Evolutionary conservation across 257 asterid genomes (phyloP).

Genomic region (Coffea canephora): DNA sequence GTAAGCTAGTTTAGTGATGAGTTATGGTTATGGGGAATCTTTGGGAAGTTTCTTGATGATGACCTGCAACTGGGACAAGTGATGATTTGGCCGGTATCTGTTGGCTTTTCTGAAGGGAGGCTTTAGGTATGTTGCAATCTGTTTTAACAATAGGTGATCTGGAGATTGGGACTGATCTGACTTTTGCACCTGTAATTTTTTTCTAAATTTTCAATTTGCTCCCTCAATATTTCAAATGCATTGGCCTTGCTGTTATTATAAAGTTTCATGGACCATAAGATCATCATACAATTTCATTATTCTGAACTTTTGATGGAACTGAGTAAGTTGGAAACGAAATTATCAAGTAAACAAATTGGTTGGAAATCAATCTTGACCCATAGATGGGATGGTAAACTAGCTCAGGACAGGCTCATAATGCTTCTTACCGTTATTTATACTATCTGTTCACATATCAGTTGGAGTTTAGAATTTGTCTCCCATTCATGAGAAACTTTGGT

Average conservation of each 20-base stretch:
- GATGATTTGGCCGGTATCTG: background rate
- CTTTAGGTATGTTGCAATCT: background rate
- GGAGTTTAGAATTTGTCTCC: background rate
- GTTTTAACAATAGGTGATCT: background rate
- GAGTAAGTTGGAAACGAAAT: background rate
- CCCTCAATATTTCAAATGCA: background rate
- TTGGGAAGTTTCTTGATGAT: conserved; percentile 2
- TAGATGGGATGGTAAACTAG: background rate
- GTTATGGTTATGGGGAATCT: background rate
- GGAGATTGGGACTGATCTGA: background rate
- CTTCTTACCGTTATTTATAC: background rate
- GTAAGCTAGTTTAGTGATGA: background rate
- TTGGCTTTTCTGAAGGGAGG: background rate
- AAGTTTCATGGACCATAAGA: background rate
- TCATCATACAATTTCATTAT: background rate
- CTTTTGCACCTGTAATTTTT: background rate
- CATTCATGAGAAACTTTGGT: background rate
- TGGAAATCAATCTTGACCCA: background rate
- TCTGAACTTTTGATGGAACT: background rate
- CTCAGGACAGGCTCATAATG: background rate
- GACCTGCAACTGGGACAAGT: background rate
- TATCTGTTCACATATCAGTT: background rate
- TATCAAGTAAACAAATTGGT: background rate
- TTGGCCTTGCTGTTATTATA: background rate
- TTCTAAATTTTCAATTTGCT: background rate